Conservation (phyloP, 176 grass and related monocot species). For the Alloteropsis semialata region DNA sequence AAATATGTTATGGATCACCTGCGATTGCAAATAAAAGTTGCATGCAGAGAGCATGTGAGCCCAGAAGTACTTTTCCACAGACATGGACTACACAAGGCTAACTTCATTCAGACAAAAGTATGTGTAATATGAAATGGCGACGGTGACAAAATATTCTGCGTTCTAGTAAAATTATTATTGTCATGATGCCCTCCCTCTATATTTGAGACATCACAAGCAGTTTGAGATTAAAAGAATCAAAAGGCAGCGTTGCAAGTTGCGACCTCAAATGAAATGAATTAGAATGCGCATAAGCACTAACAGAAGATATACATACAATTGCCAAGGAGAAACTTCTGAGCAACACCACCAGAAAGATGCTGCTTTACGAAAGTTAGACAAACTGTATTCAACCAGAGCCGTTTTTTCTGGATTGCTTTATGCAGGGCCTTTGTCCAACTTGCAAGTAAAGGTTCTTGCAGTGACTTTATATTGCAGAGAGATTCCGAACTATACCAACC, state of each 20-base stretch:
- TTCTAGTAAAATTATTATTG: background rate
- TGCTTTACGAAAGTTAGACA: conserved; percentile 46
- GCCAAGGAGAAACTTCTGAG: conserved; percentile 42
- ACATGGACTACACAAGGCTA: conserved; percentile 13
- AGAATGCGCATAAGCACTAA: conserved; percentile 1
- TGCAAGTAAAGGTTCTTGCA: conserved; percentile 26
- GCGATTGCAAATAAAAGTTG: background rate
- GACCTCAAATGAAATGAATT: background rate
- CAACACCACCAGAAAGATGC: conserved; percentile 50
- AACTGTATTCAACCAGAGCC: conserved; percentile 28
- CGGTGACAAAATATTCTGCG: background rate
- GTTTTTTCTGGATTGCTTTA: conserved; percentile 38
- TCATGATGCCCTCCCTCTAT: background rate
- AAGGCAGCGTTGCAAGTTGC: background rate
- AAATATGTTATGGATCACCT: background rate
- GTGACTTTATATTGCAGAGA: conserved; percentile 29
- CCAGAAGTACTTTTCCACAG: background rate
- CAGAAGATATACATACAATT: conserved; percentile 7
- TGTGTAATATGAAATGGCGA: background rate
- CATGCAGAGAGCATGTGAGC: background rate
- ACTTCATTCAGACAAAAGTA: conserved; percentile 8
- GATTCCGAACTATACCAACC: conserved; percentile 35
- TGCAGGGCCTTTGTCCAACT: conserved; percentile 36
- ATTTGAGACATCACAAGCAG: background rate
- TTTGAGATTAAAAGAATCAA: conserved; percentile 30